Evolutionary conservation across 106 monocot species (phyloP), one percentile per base, ranked within the genome.

Genomic region (Xerophyta viscosa): DNA sequence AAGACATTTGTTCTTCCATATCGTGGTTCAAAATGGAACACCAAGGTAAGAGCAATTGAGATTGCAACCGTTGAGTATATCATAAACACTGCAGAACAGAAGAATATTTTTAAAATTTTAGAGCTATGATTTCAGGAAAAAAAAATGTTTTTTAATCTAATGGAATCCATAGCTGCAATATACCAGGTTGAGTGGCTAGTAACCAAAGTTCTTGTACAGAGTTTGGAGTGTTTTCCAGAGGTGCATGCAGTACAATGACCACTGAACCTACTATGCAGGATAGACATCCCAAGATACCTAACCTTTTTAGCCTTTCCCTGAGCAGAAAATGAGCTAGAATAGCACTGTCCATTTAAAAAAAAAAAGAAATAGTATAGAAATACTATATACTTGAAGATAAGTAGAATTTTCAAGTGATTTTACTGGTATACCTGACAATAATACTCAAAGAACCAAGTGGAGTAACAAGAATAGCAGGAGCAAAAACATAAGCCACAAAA

Each of bases 401-500:
- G 43, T 17, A 44, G n/a, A 3, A 17, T 3, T 44, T 3, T 8
- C n/a, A 44, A 44, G 14, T 3, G 8, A 8, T 17, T 44, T 14
- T 14, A 44, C n/a, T 14, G 9, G 15, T 14, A 14, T 65, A 65
- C 65, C 65, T 65, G 29, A 65, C 54, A 18, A 65, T 65, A 19
- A 65, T 65, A 46, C 65, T 65, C 31, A 65, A 55, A 29, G 65
- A 53, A 54, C 65, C 65, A 55, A 65, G 65, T 46, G 65, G 65
- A 22, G 65, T 65, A 13, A 65, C 65, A 21, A 65, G 36, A 31
- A 66, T 46, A 4, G 66, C 66, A 21, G 66, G 66, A 48, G 66
- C 66, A 66, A 66, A 66, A 56, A 66, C 47, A 57, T 66, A 66
- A 6, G 66, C 66, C 12, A 66, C 47, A 48, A 66, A 66, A 57